Conservation (phyloP, 768 basidiomycete species). For the Punctularia strigosozonata region DNA sequence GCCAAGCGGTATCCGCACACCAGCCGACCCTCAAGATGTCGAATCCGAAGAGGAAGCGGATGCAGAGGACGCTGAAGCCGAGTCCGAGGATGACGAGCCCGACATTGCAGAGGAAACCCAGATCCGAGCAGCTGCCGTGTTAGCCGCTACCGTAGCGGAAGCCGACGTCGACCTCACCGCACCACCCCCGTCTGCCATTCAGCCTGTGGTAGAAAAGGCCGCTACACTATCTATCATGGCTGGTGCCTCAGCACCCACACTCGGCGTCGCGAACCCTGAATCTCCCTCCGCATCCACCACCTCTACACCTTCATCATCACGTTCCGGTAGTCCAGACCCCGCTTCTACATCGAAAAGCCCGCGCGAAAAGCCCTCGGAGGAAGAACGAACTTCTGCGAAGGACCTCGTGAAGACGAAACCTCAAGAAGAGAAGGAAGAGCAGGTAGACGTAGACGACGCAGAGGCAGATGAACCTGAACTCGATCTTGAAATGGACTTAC, state of each 20-base stretch:
- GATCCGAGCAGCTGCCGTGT: not conserved
- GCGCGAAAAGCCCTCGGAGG: slow-evolving; percentile 7
- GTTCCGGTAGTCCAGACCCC: slow-evolving; percentile 6
- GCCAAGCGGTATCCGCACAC: slow-evolving; percentile 8
- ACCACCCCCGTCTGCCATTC: slow-evolving; percentile 12
- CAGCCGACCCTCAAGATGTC: slow-evolving; percentile 9
- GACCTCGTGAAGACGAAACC: slow-evolving; percentile 8
- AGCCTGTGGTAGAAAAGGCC: slow-evolving; percentile 22
- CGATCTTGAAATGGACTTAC: slow-evolving; percentile 55
- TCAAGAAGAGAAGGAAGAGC: slow-evolving; percentile 14
- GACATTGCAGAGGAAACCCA: slow-evolving; percentile 15
- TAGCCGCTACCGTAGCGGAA: slow-evolving; percentile 1
- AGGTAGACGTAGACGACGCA: slow-evolving; percentile 20
- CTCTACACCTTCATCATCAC: slow-evolving; percentile 20
- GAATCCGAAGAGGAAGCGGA: slow-evolving; percentile 10
- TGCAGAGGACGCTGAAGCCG: slow-evolving; percentile 8
- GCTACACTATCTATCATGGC: slow-evolving; percentile 40
- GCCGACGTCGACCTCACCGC: slow-evolving; percentile 12
- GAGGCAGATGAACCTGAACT: slow-evolving; percentile 29
- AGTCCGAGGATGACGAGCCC: slow-evolving; percentile 13
- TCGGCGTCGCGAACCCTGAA: too few relatives aligned
- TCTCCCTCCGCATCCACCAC: slow-evolving; percentile 27
- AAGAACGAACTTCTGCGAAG: slow-evolving; percentile 5
- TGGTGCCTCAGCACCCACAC: slow-evolving; percentile 25
- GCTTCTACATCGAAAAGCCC: slow-evolving; percentile 11